phyloP scores from a whole-genome alignment of 164 flowering plant species.

The Berberis vulgaris region DNA sequence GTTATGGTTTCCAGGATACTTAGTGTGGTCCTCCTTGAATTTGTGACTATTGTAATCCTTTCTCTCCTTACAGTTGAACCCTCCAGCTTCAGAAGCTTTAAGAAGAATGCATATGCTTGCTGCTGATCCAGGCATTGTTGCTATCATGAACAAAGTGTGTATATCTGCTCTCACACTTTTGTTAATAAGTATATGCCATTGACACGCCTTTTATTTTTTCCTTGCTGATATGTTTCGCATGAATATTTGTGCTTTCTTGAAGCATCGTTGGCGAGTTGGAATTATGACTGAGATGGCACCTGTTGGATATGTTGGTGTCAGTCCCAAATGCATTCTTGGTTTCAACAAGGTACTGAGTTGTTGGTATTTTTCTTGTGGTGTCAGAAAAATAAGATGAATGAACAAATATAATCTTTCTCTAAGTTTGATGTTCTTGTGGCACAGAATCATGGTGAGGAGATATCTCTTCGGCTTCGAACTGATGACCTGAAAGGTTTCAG shows the following conservation, averaged over 20 bases:
- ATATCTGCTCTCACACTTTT: not conserved
- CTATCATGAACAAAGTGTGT: slow-evolving; percentile 88
- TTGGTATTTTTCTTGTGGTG: not conserved
- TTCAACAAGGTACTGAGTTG: slow-evolving; percentile 60
- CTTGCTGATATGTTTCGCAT: slow-evolving; percentile 11
- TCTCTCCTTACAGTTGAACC: slow-evolving; percentile 47
- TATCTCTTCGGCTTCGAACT: slow-evolving; percentile 93
- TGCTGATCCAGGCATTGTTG: slow-evolving; percentile 93
- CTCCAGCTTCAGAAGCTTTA: slow-evolving; percentile 85
- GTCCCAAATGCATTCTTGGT: slow-evolving; percentile 90
- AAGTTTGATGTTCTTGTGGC: slow-evolving; percentile 5
- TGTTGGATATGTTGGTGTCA: slow-evolving; percentile 89
- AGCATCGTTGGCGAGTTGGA: slow-evolving; percentile 96
- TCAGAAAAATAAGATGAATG: not conserved
- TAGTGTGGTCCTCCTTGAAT: too few relatives aligned
- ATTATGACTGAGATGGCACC: slow-evolving; percentile 99
- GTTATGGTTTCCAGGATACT: too few relatives aligned
- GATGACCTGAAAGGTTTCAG: slow-evolving; percentile 97
- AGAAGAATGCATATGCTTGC: slow-evolving; percentile 94
- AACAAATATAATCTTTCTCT: not conserved
- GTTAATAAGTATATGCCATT: not conserved
- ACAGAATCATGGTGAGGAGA: slow-evolving; percentile 96
- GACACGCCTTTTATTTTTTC: not conserved
- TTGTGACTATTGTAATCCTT: not conserved
- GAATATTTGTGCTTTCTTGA: slow-evolving; percentile 13